phyloP scores from a whole-genome alignment of 148 eudicot genomes.

The Dysphania ambrosioides region DNA sequence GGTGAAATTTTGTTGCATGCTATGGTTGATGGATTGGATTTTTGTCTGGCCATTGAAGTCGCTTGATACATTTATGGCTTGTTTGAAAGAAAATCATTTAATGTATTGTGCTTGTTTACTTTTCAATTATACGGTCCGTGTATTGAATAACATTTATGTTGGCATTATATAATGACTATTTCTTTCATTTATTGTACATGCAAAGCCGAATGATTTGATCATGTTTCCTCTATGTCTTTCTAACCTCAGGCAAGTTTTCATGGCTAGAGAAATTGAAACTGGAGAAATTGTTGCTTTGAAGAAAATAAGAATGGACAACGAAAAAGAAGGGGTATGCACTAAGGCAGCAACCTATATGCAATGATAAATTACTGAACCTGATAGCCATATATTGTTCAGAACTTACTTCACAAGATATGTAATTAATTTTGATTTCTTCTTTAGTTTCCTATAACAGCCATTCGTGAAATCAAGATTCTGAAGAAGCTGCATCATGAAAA shows the following conservation, averaged over 20 bases:
- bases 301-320: slow-evolving; percentile 87
- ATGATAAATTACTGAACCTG: neutral
- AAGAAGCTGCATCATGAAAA: slow-evolving; percentile 55
- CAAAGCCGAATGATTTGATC: neutral
- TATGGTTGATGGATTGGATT: too few species aligned
- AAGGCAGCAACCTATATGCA: neutral
- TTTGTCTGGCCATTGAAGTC: neutral
- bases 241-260: slow-evolving; percentile 68
- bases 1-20: neutral
- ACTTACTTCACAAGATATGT: neutral
- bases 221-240: neutral
- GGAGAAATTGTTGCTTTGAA: slow-evolving; percentile 80
- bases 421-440: neutral
- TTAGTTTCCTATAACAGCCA: slow-evolving; percentile 57
- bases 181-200: neutral
- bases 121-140: neutral
- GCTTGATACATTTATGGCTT: neutral
- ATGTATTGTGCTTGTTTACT: neutral
- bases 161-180: neutral
- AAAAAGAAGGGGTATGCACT: slow-evolving; percentile 74
- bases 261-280: slow-evolving; percentile 76
- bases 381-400: neutral
- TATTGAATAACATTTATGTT: neutral
- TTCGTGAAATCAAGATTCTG: slow-evolving; percentile 53
- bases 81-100: neutral